phyloP scores from a whole-genome alignment of 352 stramenopile genomes.

The Bremia lactucae region DNA sequence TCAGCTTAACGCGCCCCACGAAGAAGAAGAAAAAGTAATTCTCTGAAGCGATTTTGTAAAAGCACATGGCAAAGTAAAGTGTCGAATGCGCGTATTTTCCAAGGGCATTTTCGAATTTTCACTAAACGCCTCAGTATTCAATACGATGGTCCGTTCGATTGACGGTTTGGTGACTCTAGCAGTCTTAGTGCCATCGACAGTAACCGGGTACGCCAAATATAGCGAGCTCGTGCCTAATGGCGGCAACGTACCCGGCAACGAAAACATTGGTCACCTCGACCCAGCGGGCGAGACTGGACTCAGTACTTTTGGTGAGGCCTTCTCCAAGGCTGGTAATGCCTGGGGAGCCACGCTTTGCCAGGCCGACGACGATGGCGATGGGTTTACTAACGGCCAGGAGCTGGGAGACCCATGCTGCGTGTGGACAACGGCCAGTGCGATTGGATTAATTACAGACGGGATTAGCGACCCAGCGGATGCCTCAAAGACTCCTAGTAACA shows the following conservation, averaged over 20 bases:
- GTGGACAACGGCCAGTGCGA: constrained; percentile 43
- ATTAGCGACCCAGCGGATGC: constrained; percentile 52
- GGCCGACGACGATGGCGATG: constrained; percentile 67
- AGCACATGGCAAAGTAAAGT: too few relatives aligned
- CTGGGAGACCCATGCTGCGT: constrained; percentile 77
- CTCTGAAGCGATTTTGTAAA: too few relatives aligned
- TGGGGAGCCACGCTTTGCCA: constrained; percentile 51
- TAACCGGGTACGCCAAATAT: constrained; percentile 33
- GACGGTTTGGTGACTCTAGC: constrained; percentile 3
- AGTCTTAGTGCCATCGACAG: constrained; percentile 4
- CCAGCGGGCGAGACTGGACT: constrained; percentile 27
- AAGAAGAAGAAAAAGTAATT: too few relatives aligned
- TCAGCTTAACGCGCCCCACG: too few relatives aligned
- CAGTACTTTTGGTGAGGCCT: constrained; percentile 64
- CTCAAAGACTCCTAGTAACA: constrained; percentile 40
- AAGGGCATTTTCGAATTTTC: too few relatives aligned
- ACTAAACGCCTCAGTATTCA: too few relatives aligned
- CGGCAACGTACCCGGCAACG: constrained; percentile 26
- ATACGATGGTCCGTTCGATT: too few relatives aligned
- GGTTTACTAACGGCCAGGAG: constrained; percentile 78
- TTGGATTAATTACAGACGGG: constrained; percentile 38
- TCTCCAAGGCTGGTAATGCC: constrained; percentile 27
- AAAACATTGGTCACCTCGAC: constrained; percentile 48
- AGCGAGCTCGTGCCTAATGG: constrained; percentile 44
- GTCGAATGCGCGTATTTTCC: too few relatives aligned